Evolutionary conservation across 768 basidiomycete species (phyloP).

Genomic region (Cystobasidium ongulense): DNA sequence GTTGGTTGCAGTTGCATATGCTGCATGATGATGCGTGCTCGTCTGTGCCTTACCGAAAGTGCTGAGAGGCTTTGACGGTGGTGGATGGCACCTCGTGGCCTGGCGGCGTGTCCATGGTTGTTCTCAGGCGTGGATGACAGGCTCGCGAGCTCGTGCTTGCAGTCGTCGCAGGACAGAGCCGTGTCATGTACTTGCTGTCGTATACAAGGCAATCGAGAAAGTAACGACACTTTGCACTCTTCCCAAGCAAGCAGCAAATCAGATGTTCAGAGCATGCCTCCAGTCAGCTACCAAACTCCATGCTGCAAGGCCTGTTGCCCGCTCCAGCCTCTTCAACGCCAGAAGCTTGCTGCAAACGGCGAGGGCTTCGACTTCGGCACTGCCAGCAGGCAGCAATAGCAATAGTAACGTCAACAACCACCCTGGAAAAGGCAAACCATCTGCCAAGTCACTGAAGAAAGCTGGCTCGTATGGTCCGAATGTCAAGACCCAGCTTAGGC

Average conservation of each 20-base stretch:
- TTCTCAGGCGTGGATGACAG: not conserved
- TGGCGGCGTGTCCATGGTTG: constrained; percentile 24
- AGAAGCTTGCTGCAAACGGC: not conserved
- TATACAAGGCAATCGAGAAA: not conserved
- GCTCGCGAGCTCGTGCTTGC: not conserved
- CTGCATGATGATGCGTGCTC: not conserved
- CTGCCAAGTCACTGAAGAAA: not conserved
- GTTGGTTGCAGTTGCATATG: not conserved
- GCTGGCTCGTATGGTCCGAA: not conserved
- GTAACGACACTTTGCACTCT: not conserved
- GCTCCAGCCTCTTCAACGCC: no score
- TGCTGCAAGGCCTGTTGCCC: not conserved
- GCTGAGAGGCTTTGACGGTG: constrained; percentile 3
- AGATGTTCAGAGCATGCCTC: not conserved
- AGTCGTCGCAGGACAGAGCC: not conserved
- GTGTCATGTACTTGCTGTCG: not conserved
- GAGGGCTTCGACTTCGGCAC: not conserved
- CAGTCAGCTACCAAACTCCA: not conserved
- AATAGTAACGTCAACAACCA: not conserved
- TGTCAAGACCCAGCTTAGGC: constrained; percentile 24
- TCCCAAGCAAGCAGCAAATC: not conserved
- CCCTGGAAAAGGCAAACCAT: not conserved
- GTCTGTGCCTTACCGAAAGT: not conserved
- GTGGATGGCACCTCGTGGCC: constrained; percentile 18
- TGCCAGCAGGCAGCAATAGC: not conserved